Percentiles rank a stretch among this genome's conserved stretches.
Conservation (phyloP, 345 rosid genomes). For the Conringia planisiliqua region DNA sequence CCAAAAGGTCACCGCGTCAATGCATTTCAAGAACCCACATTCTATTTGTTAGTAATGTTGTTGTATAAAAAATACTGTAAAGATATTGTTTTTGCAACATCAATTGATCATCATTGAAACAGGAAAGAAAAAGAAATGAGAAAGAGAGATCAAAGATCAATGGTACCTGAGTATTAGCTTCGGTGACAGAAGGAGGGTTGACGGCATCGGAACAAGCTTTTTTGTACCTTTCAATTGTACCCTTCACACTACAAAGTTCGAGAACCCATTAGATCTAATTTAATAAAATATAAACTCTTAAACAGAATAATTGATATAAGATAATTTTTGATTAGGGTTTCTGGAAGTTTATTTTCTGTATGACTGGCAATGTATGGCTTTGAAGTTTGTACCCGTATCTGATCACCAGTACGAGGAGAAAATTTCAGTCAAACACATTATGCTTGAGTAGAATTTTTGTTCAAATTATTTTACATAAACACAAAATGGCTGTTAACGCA, state of each 20-base stretch:
- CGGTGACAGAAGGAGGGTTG: constrained; percentile 63
- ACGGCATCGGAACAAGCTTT: constrained; percentile 64
- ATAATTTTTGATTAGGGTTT: background rate
- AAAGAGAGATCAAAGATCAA: background rate
- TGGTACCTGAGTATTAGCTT: constrained; percentile 84
- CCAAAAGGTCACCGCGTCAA: constrained; percentile 15
- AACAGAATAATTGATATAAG: background rate
- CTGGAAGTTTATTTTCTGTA: background rate
- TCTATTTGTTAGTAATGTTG: background rate
- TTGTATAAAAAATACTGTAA: too few species aligned
- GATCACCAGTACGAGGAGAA: background rate
- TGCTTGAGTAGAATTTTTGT: background rate
- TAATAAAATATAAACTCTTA: background rate
- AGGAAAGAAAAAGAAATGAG: background rate
- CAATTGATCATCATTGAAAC: background rate
- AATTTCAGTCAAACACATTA: background rate
- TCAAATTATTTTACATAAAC: background rate
- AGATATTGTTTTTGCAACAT: background rate
- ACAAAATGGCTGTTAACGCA: background rate
- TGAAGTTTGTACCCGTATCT: constrained; percentile 10
- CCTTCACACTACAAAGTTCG: constrained; percentile 50
- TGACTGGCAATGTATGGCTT: background rate
- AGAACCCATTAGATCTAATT: background rate
- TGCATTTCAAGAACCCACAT: background rate
- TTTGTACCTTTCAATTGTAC: constrained; percentile 89